phyloP scores from a whole-genome alignment of 2,329 filamentous ascomycete species.

The Rhynchosporium agropyri region DNA sequence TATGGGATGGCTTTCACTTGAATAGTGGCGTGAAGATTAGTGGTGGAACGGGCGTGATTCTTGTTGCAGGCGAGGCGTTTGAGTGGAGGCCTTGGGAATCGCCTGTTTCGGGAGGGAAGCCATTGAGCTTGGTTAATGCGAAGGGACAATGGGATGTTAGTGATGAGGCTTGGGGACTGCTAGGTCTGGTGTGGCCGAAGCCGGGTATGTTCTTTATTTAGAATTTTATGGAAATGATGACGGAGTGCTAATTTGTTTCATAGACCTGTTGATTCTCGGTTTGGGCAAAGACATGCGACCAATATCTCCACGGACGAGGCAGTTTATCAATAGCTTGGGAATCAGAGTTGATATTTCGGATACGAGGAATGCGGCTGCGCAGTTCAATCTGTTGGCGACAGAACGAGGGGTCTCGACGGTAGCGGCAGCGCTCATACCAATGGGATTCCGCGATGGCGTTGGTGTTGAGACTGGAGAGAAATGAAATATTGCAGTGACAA shows the following conservation, averaged over 20 bases:
- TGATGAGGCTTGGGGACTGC: slow-evolving; percentile 70
- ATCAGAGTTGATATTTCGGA: slow-evolving; percentile 88
- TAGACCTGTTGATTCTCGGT: slow-evolving; percentile 88
- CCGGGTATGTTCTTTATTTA: slow-evolving; percentile 64
- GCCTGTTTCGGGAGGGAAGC: slow-evolving; percentile 40
- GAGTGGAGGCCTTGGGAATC: slow-evolving; percentile 80
- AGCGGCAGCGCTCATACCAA: slow-evolving; percentile 83
- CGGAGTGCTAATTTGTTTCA: slow-evolving; percentile 4
- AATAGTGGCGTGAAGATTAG: slow-evolving; percentile 76
- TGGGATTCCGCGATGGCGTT: slow-evolving; percentile 71
- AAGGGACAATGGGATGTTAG: slow-evolving; percentile 82
- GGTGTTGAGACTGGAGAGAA: slow-evolving; percentile 20
- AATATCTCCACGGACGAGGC: slow-evolving; percentile 73
- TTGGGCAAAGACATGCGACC: slow-evolving; percentile 76
- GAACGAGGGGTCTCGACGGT: slow-evolving; percentile 85
- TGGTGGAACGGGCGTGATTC: slow-evolving; percentile 71
- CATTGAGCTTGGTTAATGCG: slow-evolving; percentile 61
- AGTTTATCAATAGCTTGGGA: slow-evolving; percentile 73
- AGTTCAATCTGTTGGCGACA: slow-evolving; percentile 94
- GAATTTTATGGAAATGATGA: not conserved
- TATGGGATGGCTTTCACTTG: slow-evolving; percentile 80
- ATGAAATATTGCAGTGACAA: not conserved
- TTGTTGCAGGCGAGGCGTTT: slow-evolving; percentile 88
- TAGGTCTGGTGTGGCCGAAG: slow-evolving; percentile 82
- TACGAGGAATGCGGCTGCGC: slow-evolving; percentile 89